A percentile compares a stretch with the other conserved stretches of the same genome.
phyloP scores from a whole-genome alignment of 2,329 filamentous ascomycete genomes.

The Cordyceps cicadae region DNA sequence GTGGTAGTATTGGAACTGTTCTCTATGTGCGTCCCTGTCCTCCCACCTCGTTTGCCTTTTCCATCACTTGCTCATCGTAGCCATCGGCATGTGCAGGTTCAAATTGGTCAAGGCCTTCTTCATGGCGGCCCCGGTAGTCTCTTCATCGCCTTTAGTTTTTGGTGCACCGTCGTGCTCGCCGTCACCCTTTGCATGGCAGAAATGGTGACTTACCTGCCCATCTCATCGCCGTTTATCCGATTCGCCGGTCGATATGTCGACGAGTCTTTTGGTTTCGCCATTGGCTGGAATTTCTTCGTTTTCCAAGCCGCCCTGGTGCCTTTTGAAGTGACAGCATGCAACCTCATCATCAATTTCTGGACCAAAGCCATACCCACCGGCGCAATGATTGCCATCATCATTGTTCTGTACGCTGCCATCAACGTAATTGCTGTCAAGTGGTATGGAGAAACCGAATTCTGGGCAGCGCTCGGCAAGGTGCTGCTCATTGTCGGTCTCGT shows the following conservation, averaged over 20 bases:
- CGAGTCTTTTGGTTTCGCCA: constrained; percentile 64
- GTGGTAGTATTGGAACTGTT: constrained; percentile 56
- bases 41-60: constrained; percentile 10
- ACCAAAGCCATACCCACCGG: constrained; percentile 50
- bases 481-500: constrained; percentile 64
- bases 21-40: constrained; percentile 37
- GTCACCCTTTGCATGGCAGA: constrained; percentile 59
- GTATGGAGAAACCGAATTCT: constrained; percentile 73
- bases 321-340: constrained; percentile 59
- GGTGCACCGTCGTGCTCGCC: constrained; percentile 53
- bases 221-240: constrained; percentile 70
- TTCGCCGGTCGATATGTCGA: constrained; percentile 70
- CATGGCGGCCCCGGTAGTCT: constrained; percentile 51
- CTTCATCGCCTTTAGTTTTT: constrained; percentile 52
- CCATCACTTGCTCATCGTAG: constrained; percentile 10
- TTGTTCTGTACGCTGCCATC: constrained; percentile 41
- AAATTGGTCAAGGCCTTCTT: constrained; percentile 50
- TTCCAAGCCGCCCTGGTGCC: constrained; percentile 61
- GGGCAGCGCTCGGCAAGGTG: constrained; percentile 63
- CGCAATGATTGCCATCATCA: constrained; percentile 50
- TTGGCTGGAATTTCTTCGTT: constrained; percentile 67
- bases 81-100: constrained; percentile 27
- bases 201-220: constrained; percentile 69
- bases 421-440: constrained; percentile 67
- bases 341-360: constrained; percentile 56